Percentiles rank a stretch among this genome's conserved stretches.
Evolutionary conservation across 192 early-diverging fungal genomes (phyloP).

Genomic region (Mortierella antarctica): DNA sequence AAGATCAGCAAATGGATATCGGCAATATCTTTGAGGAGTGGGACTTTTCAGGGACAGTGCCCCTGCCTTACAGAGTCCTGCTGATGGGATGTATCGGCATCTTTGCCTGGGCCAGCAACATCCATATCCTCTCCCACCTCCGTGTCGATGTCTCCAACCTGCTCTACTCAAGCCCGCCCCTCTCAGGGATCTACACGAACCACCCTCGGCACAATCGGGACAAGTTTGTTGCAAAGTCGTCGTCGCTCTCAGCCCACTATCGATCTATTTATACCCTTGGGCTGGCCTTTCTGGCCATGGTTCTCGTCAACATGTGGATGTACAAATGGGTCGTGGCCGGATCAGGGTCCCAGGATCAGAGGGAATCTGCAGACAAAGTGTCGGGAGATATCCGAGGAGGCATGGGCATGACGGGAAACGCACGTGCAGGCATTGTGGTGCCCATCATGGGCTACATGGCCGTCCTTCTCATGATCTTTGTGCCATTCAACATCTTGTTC

Average conservation of each 20-base stretch:
- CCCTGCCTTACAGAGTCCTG: constrained; percentile 61
- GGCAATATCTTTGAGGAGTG: constrained; percentile 57
- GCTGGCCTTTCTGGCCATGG: constrained; percentile 48
- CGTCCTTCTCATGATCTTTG: constrained; percentile 53
- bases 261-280: constrained; percentile 62
- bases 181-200: constrained; percentile 36
- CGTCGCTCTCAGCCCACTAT: constrained; percentile 38
- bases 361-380: not conserved
- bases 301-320: constrained; percentile 59
- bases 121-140: constrained; percentile 56
- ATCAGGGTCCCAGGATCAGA: constrained; percentile 6
- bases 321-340: constrained; percentile 55
- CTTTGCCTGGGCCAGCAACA: constrained; percentile 69
- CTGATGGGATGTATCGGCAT: constrained; percentile 63
- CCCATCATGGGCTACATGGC: constrained; percentile 60
- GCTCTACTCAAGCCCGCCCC: constrained; percentile 34
- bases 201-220: constrained; percentile 48
- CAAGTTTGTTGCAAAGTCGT: constrained; percentile 47
- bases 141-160: constrained; percentile 61
- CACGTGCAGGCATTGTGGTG: constrained; percentile 49
- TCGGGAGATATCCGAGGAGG: constrained; percentile 27
- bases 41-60: constrained; percentile 58
- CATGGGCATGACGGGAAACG: constrained; percentile 18
- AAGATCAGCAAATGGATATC: constrained; percentile 38
- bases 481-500: constrained; percentile 60